Conservation (phyloP, 73 alveolate genomes). For the Blepharisma stoltei region DNA sequence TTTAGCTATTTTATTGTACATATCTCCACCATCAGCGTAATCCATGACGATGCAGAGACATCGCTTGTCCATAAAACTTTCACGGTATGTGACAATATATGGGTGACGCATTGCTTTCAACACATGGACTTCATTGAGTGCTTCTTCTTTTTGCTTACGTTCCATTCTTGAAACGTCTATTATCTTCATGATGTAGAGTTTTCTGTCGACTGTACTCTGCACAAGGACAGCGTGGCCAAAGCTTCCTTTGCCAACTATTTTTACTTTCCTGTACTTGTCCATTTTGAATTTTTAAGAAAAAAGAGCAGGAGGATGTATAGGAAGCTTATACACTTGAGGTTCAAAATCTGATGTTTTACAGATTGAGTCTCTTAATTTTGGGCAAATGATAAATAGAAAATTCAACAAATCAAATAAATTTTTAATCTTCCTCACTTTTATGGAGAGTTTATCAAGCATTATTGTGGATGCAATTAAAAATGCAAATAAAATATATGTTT, state of each 20-base stretch:
- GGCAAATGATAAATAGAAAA: too few species aligned
- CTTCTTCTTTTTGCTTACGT: slow-evolving; percentile 80
- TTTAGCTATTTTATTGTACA: slow-evolving; percentile 87
- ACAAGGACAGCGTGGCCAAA: slow-evolving; percentile 93
- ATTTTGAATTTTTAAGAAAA: background rate
- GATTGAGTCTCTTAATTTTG: too few species aligned
- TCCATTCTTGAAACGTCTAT: slow-evolving; percentile 86
- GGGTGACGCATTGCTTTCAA: slow-evolving; percentile 92
- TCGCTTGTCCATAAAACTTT: slow-evolving; percentile 84
- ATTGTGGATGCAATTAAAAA: too few species aligned
- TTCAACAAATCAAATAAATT: too few species aligned
- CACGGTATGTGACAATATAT: slow-evolving; percentile 84
- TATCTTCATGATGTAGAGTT: slow-evolving; percentile 76
- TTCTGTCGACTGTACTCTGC: slow-evolving; percentile 57
- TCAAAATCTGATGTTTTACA: too few species aligned
- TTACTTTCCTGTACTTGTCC: slow-evolving; percentile 53
- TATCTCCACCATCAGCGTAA: slow-evolving; percentile 98
- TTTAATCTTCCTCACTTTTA: too few species aligned
- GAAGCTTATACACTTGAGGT: too few species aligned
- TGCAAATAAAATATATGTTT: too few species aligned
- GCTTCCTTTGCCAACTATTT: slow-evolving; percentile 79
- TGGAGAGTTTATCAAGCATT: too few species aligned
- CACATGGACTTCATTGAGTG: slow-evolving; percentile 86
- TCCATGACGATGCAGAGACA: slow-evolving; percentile 98
- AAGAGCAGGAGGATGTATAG: too few species aligned